Evolutionary conservation across 306 rosid species (phyloP), one percentile per base, ranked within the genome.

Genomic region (Prunus campanulata): DNA sequence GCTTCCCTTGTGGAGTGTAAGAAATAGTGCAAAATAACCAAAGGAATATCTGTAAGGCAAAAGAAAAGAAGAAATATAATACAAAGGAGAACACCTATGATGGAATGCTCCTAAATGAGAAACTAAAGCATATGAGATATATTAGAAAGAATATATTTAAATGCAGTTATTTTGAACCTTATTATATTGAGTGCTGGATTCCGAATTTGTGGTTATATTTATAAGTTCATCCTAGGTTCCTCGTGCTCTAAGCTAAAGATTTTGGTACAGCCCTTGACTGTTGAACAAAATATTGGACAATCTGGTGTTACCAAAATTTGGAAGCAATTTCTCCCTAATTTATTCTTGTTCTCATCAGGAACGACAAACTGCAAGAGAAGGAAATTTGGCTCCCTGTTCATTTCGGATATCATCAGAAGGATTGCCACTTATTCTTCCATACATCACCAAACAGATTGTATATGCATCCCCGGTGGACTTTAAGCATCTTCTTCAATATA

Each of bases 331-430:
- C 29, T 76, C 57, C 70, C 50, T 35, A n/a, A 48, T 70, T n/a
- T 80, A 49, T 27, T 46, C 69, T 55, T 8, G 51, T 66, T 20
- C 79, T 66, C 35, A 72, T 61, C 78, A 96, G 99, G 99, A 93
- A 87, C 86, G 99, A 77, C 99, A 96, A 83, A 73, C 99, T 65
- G 86, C 98, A 64, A 88, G 93, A 84, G 96, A 92, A 83, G 98
- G 98, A 68, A 87, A 71, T 82, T 24, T 86, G 55, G 81, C 93
- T 22, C 98, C 96, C 15, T 93, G 99, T 86, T 76, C 81, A 66
- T 96, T 96, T 83, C 88, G 99, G 68, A 91, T 96, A 83, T 89
- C 97, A 18, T 91, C 99, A 0, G 99, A 96, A 87, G 99, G 99
- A 80, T 85, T 92, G 87, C 94, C 99, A 27, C 84, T 93, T 64